Conservation (phyloP, 805 yeast genomes). For the Myxozyma monticola region DNA sequence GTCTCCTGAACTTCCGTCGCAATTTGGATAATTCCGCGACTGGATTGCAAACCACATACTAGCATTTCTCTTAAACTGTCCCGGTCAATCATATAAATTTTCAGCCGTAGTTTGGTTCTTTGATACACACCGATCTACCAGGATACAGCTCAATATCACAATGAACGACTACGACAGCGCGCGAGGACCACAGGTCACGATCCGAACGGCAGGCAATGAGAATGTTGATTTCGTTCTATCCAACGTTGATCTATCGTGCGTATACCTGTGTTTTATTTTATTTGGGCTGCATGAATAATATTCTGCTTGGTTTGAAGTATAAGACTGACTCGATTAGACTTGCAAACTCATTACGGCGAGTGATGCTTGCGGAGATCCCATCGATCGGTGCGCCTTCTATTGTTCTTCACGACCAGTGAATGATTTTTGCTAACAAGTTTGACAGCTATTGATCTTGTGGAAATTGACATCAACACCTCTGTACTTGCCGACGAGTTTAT, state of each 20-base stretch:
- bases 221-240: conserved; percentile 86
- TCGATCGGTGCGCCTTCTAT: conserved; percentile 51
- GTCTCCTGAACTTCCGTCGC: too few relatives aligned
- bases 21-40: too few relatives aligned
- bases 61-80: too few relatives aligned
- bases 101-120: too few relatives aligned
- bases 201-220: conserved; percentile 80
- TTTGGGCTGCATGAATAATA: neutral
- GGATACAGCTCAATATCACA: too few relatives aligned
- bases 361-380: conserved; percentile 94
- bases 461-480: conserved; percentile 86
- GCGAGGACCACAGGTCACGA: conserved; percentile 75
- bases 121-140: too few relatives aligned
- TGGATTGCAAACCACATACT: too few relatives aligned
- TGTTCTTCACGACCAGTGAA: neutral
- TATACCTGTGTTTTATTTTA: neutral
- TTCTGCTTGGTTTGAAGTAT: too few relatives aligned
- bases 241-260: conserved; percentile 75
- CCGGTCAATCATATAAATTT: too few relatives aligned
- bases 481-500: conserved; percentile 96
- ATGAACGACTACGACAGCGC: conserved; percentile 9
- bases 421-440: neutral
- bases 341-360: conserved; percentile 89
- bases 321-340: too few relatives aligned
- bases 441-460: conserved; percentile 88